Conservation (phyloP, 2,329 filamentous ascomycete species). For the Zasmidium cellare region DNA sequence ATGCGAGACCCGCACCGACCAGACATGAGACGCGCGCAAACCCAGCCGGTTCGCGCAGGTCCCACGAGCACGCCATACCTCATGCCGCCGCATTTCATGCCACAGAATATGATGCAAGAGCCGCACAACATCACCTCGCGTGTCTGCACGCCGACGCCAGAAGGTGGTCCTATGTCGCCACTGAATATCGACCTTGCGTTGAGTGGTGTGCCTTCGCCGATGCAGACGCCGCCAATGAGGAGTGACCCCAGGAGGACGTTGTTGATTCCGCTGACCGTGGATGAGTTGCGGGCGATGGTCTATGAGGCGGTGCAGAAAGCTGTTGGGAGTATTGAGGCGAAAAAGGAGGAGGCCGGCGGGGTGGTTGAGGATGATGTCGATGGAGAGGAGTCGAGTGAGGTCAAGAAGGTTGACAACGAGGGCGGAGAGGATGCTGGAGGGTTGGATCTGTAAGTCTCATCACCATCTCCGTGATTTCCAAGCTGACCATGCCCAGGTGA, state of each 20-base stretch:
- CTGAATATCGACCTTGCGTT: conserved; percentile 21
- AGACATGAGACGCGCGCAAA: conserved; percentile 11
- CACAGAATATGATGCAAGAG: conserved; percentile 8
- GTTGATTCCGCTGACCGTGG: conserved; percentile 18
- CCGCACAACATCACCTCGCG: conserved; percentile 16
- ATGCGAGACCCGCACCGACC: conserved; percentile 8
- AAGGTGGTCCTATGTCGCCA: conserved; percentile 2
- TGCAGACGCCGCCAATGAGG: neutral
- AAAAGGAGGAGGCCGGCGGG: conserved; percentile 4
- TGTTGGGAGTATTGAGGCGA: conserved; percentile 7
- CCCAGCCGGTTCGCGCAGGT: conserved; percentile 14
- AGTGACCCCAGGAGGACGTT: conserved; percentile 8
- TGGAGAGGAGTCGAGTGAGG: neutral
- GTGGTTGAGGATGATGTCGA: neutral
- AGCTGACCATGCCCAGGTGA: neutral
- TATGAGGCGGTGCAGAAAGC: conserved; percentile 20
- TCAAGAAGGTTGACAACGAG: neutral
- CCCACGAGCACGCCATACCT: conserved; percentile 21
- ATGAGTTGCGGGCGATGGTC: conserved; percentile 24
- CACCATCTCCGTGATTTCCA: neutral
- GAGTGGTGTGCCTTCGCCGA: conserved; percentile 6
- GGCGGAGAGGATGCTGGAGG: neutral
- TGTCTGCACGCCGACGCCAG: conserved; percentile 24
- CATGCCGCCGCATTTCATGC: conserved; percentile 2
- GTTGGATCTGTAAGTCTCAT: neutral